These are phyloP conservation scores for Lactarius tabidus DNA, from an alignment of 768 basidiomycete genomes.

Conservation along the genomic window DNA sequence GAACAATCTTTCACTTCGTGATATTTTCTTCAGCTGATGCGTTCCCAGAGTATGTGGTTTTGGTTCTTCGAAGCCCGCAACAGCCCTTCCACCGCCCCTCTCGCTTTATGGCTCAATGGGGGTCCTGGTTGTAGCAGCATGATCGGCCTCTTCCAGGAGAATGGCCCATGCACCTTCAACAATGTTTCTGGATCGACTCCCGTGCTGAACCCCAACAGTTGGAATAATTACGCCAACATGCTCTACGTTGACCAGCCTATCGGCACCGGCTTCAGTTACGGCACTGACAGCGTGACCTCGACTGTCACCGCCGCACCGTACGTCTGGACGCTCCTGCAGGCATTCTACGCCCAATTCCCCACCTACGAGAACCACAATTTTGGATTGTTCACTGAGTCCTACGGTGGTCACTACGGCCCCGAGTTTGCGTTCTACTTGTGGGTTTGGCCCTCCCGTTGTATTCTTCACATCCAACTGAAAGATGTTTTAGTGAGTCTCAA, in stretches of 20 bases:
- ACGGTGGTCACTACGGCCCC: conserved; percentile 30
- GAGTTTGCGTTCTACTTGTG: conserved; percentile 18
- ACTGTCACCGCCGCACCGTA: neutral
- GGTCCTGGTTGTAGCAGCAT: conserved; percentile 4
- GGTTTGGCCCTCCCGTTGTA: neutral
- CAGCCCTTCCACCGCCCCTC: neutral
- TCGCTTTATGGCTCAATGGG: conserved; percentile 6
- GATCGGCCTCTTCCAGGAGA: conserved; percentile 12
- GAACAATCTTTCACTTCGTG: neutral
- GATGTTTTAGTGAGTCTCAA: conserved; percentile 39
- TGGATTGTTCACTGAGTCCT: conserved; percentile 53
- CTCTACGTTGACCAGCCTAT: conserved; percentile 24
- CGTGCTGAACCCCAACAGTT: conserved; percentile 8
- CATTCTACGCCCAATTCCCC: conserved; percentile 35
- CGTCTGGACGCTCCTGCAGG: neutral
- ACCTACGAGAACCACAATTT: conserved; percentile 38
- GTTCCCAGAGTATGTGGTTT: conserved; percentile 1
- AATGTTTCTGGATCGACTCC: conserved; percentile 7
- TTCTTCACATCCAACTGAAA: neutral
- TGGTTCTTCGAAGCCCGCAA: conserved; percentile 14
- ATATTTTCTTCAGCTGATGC: neutral
- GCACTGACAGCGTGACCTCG: neutral
- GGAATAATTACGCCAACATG: conserved; percentile 19
- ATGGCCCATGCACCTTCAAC: conserved; percentile 18
- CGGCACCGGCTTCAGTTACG: neutral